These are phyloP conservation scores for Diaporthe sp. DNA, from an alignment of 2,329 filamentous ascomycete species.

Conservation along the genomic window DNA sequence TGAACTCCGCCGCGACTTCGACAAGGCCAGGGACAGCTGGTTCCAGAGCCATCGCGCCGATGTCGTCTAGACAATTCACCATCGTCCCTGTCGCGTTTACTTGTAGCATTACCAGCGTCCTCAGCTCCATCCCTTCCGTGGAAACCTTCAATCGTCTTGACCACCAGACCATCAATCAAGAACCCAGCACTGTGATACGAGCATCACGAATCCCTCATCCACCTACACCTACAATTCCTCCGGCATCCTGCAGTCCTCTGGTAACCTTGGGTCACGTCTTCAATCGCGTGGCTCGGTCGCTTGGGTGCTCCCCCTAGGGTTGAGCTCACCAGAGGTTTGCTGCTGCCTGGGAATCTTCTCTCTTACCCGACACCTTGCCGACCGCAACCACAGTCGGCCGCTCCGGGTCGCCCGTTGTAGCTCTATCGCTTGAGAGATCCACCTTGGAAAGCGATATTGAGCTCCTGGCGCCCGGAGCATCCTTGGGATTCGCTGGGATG, in stretches of 20 bases:
- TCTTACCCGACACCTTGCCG: background rate
- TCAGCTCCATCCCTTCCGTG: too few species aligned
- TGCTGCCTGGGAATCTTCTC: background rate
- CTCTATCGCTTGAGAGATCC: background rate
- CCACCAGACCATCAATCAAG: background rate
- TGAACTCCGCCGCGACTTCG: fast-evolving
- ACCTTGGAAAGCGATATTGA: background rate
- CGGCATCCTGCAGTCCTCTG: background rate
- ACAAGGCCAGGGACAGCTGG: background rate
- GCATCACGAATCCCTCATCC: background rate
- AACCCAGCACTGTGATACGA: background rate
- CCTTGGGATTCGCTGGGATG: background rate
- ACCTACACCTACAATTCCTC: background rate
- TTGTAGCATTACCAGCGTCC: background rate
- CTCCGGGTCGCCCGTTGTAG: background rate
- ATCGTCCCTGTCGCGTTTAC: background rate
- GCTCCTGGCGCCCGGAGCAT: background rate
- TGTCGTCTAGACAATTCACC: background rate
- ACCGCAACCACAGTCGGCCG: background rate
- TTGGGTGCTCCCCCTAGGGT: background rate
- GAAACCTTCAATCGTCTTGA: background rate
- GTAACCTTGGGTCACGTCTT: background rate
- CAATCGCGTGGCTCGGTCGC: background rate
- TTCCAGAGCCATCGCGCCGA: background rate
- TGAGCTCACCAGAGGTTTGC: background rate